These are phyloP conservation scores for Escovopsis sp. DNA, from an alignment of 2,329 filamentous ascomycete genomes.

Conservation along the genomic window DNA sequence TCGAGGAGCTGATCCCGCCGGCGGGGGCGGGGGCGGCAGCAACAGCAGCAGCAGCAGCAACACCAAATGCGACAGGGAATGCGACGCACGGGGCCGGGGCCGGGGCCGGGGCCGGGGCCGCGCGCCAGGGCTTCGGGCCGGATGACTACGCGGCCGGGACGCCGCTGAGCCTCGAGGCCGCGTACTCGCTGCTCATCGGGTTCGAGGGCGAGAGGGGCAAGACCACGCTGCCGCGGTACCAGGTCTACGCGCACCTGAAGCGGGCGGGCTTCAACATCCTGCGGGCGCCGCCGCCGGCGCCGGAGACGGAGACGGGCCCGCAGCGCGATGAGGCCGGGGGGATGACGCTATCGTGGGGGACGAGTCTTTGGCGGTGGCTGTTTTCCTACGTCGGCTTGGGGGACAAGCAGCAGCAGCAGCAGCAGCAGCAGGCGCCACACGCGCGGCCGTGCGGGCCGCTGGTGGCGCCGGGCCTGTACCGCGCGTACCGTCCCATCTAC, in stretches of 20 bases:
- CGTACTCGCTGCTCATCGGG: conserved; percentile 74
- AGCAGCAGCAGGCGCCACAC: not conserved
- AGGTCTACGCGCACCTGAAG: conserved; percentile 75
- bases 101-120: conserved; percentile 2
- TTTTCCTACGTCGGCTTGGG: conserved; percentile 28
- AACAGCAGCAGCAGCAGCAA: too few species aligned
- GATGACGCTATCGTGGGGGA: conserved; percentile 2
- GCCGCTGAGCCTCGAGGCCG: conserved; percentile 83
- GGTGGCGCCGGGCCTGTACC: conserved; percentile 47
- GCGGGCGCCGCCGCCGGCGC: conserved; percentile 38
- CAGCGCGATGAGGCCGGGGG: conserved; percentile 2
- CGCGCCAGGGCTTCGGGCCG: conserved; percentile 11
- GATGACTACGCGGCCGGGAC: conserved; percentile 46
- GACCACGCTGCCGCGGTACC: conserved; percentile 62
- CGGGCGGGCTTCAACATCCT: conserved; percentile 69
- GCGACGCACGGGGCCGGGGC: too few species aligned
- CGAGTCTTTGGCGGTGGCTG: conserved; percentile 37
- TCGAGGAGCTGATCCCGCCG: conserved; percentile 33
- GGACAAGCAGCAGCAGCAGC: conserved; percentile 12
- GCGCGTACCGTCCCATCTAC: conserved; percentile 59
- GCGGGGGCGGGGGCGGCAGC: conserved; percentile 10
- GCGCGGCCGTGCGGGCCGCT: conserved; percentile 36
- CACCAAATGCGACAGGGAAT: too few species aligned
- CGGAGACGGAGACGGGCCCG: conserved; percentile 6
- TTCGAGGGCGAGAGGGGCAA: conserved; percentile 46